Base-by-base conservation (phyloP, 2,329 filamentous ascomycete genomes). In the Fusarium chuoi region DNA sequence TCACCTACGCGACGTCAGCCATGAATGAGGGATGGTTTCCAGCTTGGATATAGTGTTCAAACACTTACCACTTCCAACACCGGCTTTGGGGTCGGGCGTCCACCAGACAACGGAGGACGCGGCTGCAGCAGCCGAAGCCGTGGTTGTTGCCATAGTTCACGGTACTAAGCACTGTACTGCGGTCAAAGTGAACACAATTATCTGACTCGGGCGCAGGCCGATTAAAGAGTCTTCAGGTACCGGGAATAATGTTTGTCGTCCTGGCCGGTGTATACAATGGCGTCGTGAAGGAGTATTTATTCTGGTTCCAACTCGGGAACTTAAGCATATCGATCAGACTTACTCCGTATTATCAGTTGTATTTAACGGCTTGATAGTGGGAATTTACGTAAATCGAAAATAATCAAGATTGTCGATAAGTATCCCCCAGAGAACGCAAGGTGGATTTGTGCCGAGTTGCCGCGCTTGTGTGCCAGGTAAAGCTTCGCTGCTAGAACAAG, bases 381-480 rank as follows among this genome's bases (percentile, higher is more conserved):
- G 11, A 20, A 6, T 38, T 59, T 59, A 59, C 56, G 56, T 59
- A 59, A 54, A 24, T 49, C 3, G 7, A 13, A 49, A 38, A 1
- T 11, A 0, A 48, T 30, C 4, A 10, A 48, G 42, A 59, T 59
- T 48, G 11, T 1, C 26, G 42, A 59, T 58, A 56, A 56, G 38
- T 11, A 28, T 15, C 24, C 24, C 20, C 15, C 3, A 7, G 10
- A 18, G 28, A 6, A 15, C 24, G 22, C 13, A n/a, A 38, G 26
- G 22, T 38, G 41, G 44, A n/a, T 28, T n/a, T 35, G 56, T 59
- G 56, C 56, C 56, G 56, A 59, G 42, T 38, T 59, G 56, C 56
- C 56, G 56, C n/a, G 3, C 24, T 11, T 8, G 42, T 59, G 41
- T 59, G 35, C 1, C 6, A 14, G 18, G 26, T 48, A 7, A 7